phyloP scores from a whole-genome alignment of 2,329 filamentous ascomycete species.

The Penicillium sclerotiorum region DNA sequence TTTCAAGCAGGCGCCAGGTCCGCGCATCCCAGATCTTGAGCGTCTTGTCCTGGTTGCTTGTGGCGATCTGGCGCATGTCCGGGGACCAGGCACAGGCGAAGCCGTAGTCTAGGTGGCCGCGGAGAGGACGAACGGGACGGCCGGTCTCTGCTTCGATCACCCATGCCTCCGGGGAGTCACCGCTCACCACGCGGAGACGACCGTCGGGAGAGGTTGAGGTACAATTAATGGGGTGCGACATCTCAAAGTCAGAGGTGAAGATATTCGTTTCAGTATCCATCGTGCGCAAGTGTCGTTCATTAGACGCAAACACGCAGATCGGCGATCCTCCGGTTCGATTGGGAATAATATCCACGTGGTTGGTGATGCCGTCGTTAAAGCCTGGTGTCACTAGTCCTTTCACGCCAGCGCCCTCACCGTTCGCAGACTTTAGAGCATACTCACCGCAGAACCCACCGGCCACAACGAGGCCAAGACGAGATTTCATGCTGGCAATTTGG shows the following conservation, averaged over 20 bases:
- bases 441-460: constrained; percentile 61
- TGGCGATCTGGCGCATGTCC: constrained; percentile 51
- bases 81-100: constrained; percentile 52
- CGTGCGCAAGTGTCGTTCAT: constrained; percentile 58
- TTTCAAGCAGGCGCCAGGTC: constrained; percentile 43
- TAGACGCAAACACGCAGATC: constrained; percentile 59
- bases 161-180: constrained; percentile 46
- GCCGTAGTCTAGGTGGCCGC: constrained; percentile 47
- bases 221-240: constrained; percentile 48
- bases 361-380: constrained; percentile 57
- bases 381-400: constrained; percentile 37
- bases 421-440: constrained; percentile 52
- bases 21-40: constrained; percentile 51
- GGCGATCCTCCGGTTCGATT: constrained; percentile 52
- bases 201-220: constrained; percentile 48
- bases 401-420: constrained; percentile 52
- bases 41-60: constrained; percentile 50
- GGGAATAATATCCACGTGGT: constrained; percentile 58
- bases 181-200: constrained; percentile 48
- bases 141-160: constrained; percentile 49
- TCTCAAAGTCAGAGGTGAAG: constrained; percentile 41
- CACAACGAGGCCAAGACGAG: constrained; percentile 53
- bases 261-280: constrained; percentile 55
- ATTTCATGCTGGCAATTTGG: constrained; percentile 57
- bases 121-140: constrained; percentile 39